Conservation (phyloP, 208 protist genomes). For the Trypanosoma platydactyli region DNA sequence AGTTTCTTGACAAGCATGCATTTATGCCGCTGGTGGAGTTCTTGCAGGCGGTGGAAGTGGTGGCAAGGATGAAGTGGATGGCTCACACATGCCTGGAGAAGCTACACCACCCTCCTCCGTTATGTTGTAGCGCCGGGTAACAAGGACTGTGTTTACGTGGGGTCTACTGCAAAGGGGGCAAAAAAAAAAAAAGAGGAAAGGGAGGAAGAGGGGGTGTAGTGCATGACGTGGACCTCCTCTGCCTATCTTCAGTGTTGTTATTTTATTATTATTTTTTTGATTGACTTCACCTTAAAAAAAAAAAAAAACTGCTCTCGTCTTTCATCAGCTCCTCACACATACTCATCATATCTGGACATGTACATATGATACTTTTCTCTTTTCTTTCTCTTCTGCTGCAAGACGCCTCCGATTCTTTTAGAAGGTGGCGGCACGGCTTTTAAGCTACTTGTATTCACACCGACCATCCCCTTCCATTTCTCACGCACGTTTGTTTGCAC, state of each 20-base stretch:
- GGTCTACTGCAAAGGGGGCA: neutral
- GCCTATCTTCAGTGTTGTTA: slow-evolving; percentile 1
- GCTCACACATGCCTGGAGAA: slow-evolving; percentile 5
- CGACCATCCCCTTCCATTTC: too few relatives aligned
- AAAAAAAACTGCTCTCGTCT: slow-evolving; percentile 1
- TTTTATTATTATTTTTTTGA: neutral
- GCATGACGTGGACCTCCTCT: too few relatives aligned
- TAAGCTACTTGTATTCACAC: slow-evolving; percentile 8
- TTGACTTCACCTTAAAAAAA: too few relatives aligned
- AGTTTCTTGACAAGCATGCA: slow-evolving; percentile 19
- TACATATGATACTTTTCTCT: too few relatives aligned
- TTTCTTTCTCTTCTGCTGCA: slow-evolving; percentile 20
- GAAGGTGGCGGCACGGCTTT: slow-evolving; percentile 7
- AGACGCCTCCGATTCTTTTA: neutral
- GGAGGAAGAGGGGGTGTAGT: too few relatives aligned
- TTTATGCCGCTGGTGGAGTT: slow-evolving; percentile 25
- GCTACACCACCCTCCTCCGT: neutral
- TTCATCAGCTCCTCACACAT: too few relatives aligned
- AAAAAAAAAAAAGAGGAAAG: neutral
- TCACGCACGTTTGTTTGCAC: neutral
- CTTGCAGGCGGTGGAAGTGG: slow-evolving; percentile 15
- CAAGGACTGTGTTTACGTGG: neutral
- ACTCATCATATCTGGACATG: too few relatives aligned
- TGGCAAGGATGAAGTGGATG: slow-evolving; percentile 21
- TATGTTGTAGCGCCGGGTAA: neutral